phyloP scores from a whole-genome alignment of 2,329 filamentous ascomycete species.

The Epichloe elymi region DNA sequence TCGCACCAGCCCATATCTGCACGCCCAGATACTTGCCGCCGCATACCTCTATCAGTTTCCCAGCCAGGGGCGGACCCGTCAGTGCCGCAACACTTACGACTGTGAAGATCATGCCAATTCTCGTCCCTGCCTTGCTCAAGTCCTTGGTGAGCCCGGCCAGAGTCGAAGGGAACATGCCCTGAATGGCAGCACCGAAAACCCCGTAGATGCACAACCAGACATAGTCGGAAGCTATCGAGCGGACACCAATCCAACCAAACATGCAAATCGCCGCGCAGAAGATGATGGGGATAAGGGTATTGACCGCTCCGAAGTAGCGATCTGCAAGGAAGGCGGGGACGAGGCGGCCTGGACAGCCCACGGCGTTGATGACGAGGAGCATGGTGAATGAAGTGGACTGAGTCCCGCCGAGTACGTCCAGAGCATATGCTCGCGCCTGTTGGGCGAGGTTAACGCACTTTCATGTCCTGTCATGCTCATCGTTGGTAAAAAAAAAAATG shows the following conservation, averaged over 20 bases:
- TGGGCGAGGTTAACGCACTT: too few relatives aligned
- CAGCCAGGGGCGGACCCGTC: slow-evolving; percentile 41
- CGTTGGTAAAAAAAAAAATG: too few relatives aligned
- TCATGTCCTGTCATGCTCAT: too few relatives aligned
- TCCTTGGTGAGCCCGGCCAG: slow-evolving; percentile 35
- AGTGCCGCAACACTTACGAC: slow-evolving; percentile 41
- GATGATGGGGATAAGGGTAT: slow-evolving; percentile 38
- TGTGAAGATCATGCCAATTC: slow-evolving; percentile 48
- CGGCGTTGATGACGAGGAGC: slow-evolving; percentile 45
- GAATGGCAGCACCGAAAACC: slow-evolving; percentile 48
- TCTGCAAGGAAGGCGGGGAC: slow-evolving; percentile 44
- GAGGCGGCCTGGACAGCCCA: slow-evolving; percentile 42
- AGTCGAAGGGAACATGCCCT: slow-evolving; percentile 50
- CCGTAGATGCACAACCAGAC: slow-evolving; percentile 52
- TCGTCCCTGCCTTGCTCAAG: slow-evolving; percentile 37
- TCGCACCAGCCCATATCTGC: slow-evolving; percentile 35
- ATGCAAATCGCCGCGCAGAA: slow-evolving; percentile 32
- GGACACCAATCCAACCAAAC: slow-evolving; percentile 40
- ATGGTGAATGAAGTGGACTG: slow-evolving; percentile 41
- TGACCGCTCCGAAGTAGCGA: slow-evolving; percentile 38
- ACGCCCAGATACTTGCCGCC: slow-evolving; percentile 34
- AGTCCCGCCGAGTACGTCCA: slow-evolving; percentile 29
- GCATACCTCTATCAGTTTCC: slow-evolving; percentile 31
- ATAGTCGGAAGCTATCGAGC: slow-evolving; percentile 26
- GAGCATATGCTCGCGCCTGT: slow-evolving; percentile 25